A percentile compares a stretch with the other conserved stretches of the same genome.
These are phyloP conservation scores for Pseudogymnoascus sp. DNA, from an alignment of 2,329 filamentous ascomycete species.

Conservation along the genomic window DNA sequence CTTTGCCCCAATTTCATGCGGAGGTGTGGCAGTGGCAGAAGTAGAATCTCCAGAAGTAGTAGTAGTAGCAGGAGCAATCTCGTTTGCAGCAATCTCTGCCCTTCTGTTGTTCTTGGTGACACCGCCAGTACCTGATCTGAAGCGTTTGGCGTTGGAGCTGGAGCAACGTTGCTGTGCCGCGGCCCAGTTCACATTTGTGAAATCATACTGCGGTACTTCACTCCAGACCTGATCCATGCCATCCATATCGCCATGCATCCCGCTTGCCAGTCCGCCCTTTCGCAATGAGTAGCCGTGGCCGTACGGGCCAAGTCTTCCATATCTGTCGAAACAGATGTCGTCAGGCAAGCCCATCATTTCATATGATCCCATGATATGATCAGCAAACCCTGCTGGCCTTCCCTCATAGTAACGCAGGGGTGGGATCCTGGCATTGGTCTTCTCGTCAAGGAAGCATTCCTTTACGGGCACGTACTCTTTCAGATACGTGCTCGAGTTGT, in stretches of 20 bases:
- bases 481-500: constrained; percentile 42
- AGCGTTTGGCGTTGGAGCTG: constrained; percentile 62
- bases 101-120: background rate
- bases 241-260: constrained; percentile 74
- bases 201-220: constrained; percentile 66
- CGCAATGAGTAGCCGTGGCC: constrained; percentile 77
- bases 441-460: constrained; percentile 71
- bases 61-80: background rate
- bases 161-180: constrained; percentile 69
- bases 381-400: constrained; percentile 75
- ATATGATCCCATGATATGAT: constrained; percentile 81
- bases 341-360: constrained; percentile 69
- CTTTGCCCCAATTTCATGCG: constrained; percentile 20
- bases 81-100: background rate
- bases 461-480: constrained; percentile 45
- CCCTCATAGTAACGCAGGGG: constrained; percentile 67
- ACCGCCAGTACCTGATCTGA: constrained; percentile 30
- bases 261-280: constrained; percentile 76
- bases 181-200: constrained; percentile 68
- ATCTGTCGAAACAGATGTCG: constrained; percentile 89
- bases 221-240: constrained; percentile 76
- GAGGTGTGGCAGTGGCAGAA: background rate
- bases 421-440: constrained; percentile 60
- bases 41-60: background rate
- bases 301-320: constrained; percentile 81